phyloP scores from a whole-genome alignment of 495 filamentous ascomycete genomes.

The Xylaria flabelliformis region DNA sequence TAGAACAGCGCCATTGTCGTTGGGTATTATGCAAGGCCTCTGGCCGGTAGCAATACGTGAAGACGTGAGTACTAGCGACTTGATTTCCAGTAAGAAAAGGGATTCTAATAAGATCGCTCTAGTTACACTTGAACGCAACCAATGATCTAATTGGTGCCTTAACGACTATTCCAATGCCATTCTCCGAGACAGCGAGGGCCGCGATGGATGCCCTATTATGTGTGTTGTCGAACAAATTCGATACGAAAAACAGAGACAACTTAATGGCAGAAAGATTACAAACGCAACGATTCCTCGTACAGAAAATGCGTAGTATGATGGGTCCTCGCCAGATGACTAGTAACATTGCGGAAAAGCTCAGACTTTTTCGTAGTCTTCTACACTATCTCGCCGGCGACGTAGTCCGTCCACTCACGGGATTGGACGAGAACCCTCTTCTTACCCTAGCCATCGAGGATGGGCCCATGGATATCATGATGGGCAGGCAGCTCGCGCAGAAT shows the following conservation, averaged over 20 bases:
- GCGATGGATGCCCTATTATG: conserved; percentile 33
- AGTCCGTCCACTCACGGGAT: conserved; percentile 30
- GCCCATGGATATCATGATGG: conserved; percentile 28
- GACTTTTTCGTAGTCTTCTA: conserved; percentile 35
- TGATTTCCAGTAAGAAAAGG: not conserved
- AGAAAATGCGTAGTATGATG: conserved; percentile 21
- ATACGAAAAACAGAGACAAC: not conserved
- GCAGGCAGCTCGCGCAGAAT: conserved; percentile 38
- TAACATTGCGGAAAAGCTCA: conserved; percentile 6
- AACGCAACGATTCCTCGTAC: conserved; percentile 9
- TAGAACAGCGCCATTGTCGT: conserved; percentile 41
- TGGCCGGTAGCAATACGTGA: conserved; percentile 45
- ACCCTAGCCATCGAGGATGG: conserved; percentile 27
- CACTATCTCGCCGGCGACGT: conserved; percentile 40
- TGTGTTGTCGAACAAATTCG: conserved; percentile 38
- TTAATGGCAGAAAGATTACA: conserved; percentile 14
- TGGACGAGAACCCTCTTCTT: conserved; percentile 30
- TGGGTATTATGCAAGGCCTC: conserved; percentile 54
- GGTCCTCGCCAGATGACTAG: not conserved
- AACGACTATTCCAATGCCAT: conserved; percentile 2
- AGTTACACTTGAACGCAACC: conserved; percentile 32
- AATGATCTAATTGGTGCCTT: conserved; percentile 26
- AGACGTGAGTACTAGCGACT: conserved; percentile 40
- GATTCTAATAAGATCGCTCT: not conserved
- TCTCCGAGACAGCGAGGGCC: conserved; percentile 30